phyloP scores from a whole-genome alignment of 2,329 filamentous ascomycete genomes.

The Cladophialophora carrionii region DNA sequence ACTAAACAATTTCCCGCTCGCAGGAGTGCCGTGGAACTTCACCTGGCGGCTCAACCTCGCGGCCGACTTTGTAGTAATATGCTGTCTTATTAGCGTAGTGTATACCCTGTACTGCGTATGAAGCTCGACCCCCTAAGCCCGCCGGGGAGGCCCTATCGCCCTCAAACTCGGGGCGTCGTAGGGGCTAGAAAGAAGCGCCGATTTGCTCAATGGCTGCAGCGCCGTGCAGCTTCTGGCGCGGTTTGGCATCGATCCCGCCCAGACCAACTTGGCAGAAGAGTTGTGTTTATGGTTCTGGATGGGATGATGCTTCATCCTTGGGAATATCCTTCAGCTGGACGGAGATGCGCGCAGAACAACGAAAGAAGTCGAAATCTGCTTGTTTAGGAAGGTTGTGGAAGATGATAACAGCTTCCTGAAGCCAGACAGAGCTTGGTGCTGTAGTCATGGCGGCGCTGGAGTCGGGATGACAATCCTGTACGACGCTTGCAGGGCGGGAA shows the following conservation, averaged over 20 bases:
- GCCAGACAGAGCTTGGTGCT: neutral
- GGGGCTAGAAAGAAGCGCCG: neutral
- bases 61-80: too few relatives aligned
- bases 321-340: neutral
- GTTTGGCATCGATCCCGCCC: too few relatives aligned
- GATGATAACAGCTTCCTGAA: too few relatives aligned
- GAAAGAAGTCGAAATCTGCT: too few relatives aligned
- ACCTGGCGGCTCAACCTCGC: too few relatives aligned
- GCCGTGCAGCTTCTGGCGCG: neutral
- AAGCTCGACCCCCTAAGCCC: neutral
- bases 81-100: too few relatives aligned
- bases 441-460: neutral
- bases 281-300: neutral
- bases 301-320: neutral
- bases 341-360: neutral
- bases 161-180: neutral
- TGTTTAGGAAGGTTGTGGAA: neutral
- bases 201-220: neutral
- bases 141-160: too few relatives aligned
- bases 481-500: neutral
- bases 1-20: too few relatives aligned
- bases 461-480: neutral
- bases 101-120: too few relatives aligned
- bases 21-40: too few relatives aligned
- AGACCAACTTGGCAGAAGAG: neutral